Evolutionary conservation across 2,329 filamentous ascomycete genomes (phyloP).

Genomic region (Ophiostoma sp.): DNA sequence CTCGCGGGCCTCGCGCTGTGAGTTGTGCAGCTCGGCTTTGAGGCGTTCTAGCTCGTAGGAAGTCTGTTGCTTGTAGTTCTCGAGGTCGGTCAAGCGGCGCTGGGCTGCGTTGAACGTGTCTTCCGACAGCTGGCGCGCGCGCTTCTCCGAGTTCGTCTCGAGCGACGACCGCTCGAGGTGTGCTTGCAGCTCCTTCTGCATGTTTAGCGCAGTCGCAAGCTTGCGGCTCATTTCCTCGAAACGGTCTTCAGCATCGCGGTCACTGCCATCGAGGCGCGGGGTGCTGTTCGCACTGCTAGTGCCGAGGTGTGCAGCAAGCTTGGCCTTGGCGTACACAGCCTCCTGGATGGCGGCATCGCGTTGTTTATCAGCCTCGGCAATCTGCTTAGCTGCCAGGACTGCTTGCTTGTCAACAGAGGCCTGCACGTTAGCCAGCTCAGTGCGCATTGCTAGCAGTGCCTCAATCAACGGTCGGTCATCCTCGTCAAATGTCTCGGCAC

Average conservation of each 20-base stretch:
- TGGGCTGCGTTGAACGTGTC: conserved; percentile 80
- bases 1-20: conserved; percentile 72
- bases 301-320: conserved; percentile 65
- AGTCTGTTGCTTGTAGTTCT: conserved; percentile 75
- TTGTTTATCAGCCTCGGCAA: conserved; percentile 92
- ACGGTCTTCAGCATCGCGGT: conserved; percentile 59
- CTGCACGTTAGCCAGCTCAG: conserved; percentile 85
- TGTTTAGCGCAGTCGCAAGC: conserved; percentile 71
- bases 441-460: conserved; percentile 83
- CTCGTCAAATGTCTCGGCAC: conserved; percentile 75
- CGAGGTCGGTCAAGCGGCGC: conserved; percentile 75
- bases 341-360: conserved; percentile 91
- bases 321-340: conserved; percentile 91
- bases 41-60: conserved; percentile 79
- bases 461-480: conserved; percentile 90
- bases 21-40: conserved; percentile 75
- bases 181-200: conserved; percentile 75
- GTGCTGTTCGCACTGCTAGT: conserved; percentile 55
- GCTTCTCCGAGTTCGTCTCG: conserved; percentile 76
- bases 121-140: conserved; percentile 76
- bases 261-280: conserved; percentile 51
- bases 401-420: conserved; percentile 84
- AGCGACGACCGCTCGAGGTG: conserved; percentile 62
- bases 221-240: conserved; percentile 72
- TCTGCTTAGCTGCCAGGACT: conserved; percentile 74